These are phyloP conservation scores for Penicillium coprophilum DNA, from an alignment of 495 filamentous ascomycete genomes.

Conservation along the genomic window DNA sequence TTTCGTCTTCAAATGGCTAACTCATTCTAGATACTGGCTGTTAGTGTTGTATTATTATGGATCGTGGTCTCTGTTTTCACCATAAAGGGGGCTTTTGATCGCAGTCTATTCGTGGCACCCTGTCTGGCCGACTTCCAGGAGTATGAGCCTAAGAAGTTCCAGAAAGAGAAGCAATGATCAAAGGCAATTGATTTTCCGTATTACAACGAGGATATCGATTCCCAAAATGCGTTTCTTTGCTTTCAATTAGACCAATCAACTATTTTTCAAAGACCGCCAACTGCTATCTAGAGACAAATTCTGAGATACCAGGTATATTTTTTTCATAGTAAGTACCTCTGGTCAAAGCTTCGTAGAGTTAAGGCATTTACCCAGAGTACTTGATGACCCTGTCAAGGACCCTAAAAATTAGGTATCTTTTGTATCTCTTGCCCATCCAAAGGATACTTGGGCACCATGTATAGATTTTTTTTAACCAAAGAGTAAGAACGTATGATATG, in stretches of 20 bases:
- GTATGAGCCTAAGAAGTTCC: neutral
- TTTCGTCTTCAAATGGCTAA: neutral
- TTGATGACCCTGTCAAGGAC: no score
- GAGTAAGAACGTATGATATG: no score
- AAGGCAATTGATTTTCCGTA: neutral
- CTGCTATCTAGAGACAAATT: no score
- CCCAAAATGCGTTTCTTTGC: neutral
- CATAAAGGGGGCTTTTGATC: neutral
- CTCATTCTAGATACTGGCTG: neutral
- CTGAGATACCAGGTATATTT: no score
- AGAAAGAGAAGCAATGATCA: neutral
- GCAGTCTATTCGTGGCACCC: neutral
- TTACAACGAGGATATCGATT: neutral
- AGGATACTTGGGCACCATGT: no score
- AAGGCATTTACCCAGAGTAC: no score
- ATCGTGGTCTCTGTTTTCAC: neutral
- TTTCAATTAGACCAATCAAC: neutral
- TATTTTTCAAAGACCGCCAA: neutral
- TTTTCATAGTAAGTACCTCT: no score
- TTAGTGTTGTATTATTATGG: neutral
- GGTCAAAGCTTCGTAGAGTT: no score
- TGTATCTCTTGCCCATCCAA: no score
- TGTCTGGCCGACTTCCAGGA: neutral
- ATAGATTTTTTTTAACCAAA: no score
- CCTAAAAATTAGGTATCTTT: no score